Base-by-base conservation (phyloP, 768 basidiomycete genomes). In the Phallus indusiatus region DNA sequence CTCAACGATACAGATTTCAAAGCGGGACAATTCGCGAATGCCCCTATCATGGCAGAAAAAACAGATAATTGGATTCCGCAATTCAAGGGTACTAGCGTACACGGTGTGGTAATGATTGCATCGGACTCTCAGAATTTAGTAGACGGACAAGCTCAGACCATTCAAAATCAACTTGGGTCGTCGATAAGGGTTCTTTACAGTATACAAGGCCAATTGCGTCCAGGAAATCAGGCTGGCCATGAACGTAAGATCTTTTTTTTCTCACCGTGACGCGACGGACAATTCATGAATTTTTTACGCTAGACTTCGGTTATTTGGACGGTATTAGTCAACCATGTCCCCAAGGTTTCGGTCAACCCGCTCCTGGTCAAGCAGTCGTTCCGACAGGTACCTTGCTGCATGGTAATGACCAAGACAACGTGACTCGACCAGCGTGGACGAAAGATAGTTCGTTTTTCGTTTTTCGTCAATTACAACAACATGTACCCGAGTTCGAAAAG, bases 401-500 rank as follows among this genome's bases (percentile, higher is more conserved):
- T 37, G 62, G 64, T 5, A 17, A n/a, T 10, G 63, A 61, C 9
- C 60, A 61, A 28, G 22, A 55, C 46, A 36, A 33, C 6, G 16
- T 47, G 3, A 46, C n/a, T 34, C 67, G 76, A n/a, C 74, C 75
- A 1, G 61, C 67, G 8, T 81, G 80, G 78, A 72, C 73, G 2
- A 71, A 70, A 18, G 77, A 81, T 59, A 80, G 79, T 17, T 78
- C 78, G 46, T 80, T 80, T 70, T 71, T 81, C 33, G 76, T 70
- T 5, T 81, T 80, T 72, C 73, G 80, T 37, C 75, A 78, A 55
- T 72, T 73, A 28, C 52, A 66, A 59, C 71, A 72, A 57, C 61
- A 67, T n/a, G 72, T 73, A 17, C 72, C 72, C 14, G 72, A 73
- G 61, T 71, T 72, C 62, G 54, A 72, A 56, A 56, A 60, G 47